Evolutionary conservation across 2,329 filamentous ascomycete genomes (phyloP), one percentile per base, ranked within the genome.

Genomic region (Fusarium burgessii): DNA sequence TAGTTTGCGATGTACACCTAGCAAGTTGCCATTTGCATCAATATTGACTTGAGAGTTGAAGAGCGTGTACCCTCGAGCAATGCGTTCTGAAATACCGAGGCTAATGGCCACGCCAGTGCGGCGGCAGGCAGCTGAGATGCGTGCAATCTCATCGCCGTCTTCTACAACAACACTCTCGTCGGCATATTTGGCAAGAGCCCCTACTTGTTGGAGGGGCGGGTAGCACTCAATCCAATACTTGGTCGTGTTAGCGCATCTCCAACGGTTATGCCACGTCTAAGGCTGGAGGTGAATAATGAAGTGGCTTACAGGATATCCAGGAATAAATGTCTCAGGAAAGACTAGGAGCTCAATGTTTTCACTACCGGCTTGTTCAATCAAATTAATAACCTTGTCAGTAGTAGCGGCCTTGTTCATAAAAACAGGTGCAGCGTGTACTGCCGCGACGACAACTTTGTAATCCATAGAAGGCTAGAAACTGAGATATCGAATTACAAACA

Each of bases 21-120:
- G 1, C 11, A 49, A 18, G 1, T 2, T 35, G 1, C 46, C 46
- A 14, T 49, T 8, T 18, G 15, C 15, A 3, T 49, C 46, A 0
- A 49, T 49, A 3, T 35, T 49, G 8, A 49, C n/a, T 4, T 49
- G 46, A 0, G 46, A 49, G 2, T 49, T 49, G 46, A 49, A 49
- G 11, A 49, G 46, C 0, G 46, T 49, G 3, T 49, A 49, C 0
- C 46, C 46, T 35, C 33, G 46, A 35, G 29, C 6, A 0, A 49
- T 18, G 0, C 46, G 46, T 4, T 49, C 46, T 23, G 46, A 49
- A 18, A 49, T 2, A 10, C 46, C 46, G 15, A 49, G 46, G n/a
- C 46, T 49, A 0, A 49, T 23, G 5, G 46, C 46, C 14, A 49
- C 6, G 5, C 46, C 46, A 35, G n/a, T 50, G 20, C 46, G 46